A percentile compares a stretch with the other conserved stretches of the same genome.
Conservation (phyloP, 2,329 filamentous ascomycete species). For the Claviceps fusiformis region DNA sequence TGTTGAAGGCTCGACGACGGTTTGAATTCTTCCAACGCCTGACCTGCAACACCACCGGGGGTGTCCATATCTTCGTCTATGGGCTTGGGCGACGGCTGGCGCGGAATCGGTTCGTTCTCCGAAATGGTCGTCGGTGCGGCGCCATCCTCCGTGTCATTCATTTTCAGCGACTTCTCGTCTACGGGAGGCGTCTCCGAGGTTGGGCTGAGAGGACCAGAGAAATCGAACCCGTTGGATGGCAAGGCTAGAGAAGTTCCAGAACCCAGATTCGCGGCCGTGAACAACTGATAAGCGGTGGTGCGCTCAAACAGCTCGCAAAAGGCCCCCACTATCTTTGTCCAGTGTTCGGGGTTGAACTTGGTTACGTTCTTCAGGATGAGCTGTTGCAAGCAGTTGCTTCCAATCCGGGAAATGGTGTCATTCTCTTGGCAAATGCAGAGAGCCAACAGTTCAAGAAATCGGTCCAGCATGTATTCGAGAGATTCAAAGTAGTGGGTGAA, state of each 20-base stretch:
- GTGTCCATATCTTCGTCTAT: conserved; percentile 22
- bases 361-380: conserved; percentile 91
- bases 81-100: conserved; percentile 15
- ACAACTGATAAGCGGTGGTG: conserved; percentile 89
- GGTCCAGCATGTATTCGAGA: conserved; percentile 92
- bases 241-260: conserved; percentile 38
- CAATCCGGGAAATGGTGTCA: conserved; percentile 93
- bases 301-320: conserved; percentile 93
- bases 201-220: conserved; percentile 31
- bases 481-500: conserved; percentile 98
- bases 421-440: conserved; percentile 99
- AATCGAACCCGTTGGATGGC: conserved; percentile 37
- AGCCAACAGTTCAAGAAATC: conserved; percentile 88
- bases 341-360: conserved; percentile 79
- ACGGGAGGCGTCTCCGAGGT: conserved; percentile 23
- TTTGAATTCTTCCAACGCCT: conserved; percentile 71
- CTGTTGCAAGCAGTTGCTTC: conserved; percentile 95
- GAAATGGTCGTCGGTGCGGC: conserved; percentile 9
- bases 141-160: conserved; percentile 39
- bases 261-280: conserved; percentile 60
- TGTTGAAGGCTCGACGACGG: conserved; percentile 65
- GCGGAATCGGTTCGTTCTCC: conserved; percentile 20
- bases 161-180: conserved; percentile 46
- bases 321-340: conserved; percentile 85
- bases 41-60: conserved; percentile 20